Evolutionary conservation across 495 filamentous ascomycete genomes (phyloP), one percentile per base, ranked within the genome.

Genomic region (Podospora pseudopauciseta): DNA sequence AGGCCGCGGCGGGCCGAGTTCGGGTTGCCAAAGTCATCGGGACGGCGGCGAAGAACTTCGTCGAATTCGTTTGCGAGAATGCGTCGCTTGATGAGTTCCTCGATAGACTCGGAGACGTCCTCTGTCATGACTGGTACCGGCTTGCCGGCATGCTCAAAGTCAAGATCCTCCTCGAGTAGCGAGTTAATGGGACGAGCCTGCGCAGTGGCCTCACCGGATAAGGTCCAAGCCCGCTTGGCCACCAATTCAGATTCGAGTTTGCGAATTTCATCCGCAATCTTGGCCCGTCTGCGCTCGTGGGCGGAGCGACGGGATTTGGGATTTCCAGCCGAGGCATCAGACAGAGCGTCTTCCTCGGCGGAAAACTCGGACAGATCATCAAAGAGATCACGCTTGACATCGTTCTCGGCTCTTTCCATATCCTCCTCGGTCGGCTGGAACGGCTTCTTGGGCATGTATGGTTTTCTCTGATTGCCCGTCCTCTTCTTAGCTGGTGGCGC

Each of bases 101-200:
- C 95, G 65, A 99, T 96, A 65, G 89, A 90, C 77, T 97, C 94
- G 57, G 88, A 94, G 13, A 96, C 86, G 75, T 97, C 94, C n/a
- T 91, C 89, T 0, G 96, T 98, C 71, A 97, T 92, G 34, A 97
- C 91, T 4, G 94, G 92, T 0, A 97, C 90, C 0, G 95, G 95
- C 76, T 97, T 98, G 68, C 95, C 96, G n/a, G 91, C 87, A 61
- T 95, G 87, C 77, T 99, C 95, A 72, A 97, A 98, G 64, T 98
- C 95, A 16, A 99, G 85, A 69, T 97, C 93, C 78, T 98, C 90
- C 76, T 97, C 96, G 2, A 99, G 86, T 0, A 99, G 85, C 0
- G 94, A 97, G 78, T 99, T 98, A 19, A 93, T 67, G 0, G 96
- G 95, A 60, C 95, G 85, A 67, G 92, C 91, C 2, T 82, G 82